Percentiles rank a stretch among this genome's conserved stretches.
Evolutionary conservation across 768 basidiomycete species (phyloP).

Genomic region (Boletus huronensis): DNA sequence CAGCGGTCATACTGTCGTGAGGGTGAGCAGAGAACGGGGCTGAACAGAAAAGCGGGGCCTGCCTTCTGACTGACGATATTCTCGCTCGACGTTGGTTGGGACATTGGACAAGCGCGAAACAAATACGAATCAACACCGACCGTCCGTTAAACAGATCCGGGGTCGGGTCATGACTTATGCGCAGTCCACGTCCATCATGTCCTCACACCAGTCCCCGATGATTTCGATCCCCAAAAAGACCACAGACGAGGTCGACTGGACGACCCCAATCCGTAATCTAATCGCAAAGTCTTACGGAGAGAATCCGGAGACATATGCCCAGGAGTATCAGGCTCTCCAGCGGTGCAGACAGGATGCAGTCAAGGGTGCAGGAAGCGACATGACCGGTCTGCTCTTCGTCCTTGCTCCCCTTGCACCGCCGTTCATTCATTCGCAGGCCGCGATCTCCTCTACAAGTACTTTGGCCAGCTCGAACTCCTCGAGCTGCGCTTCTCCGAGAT

Average conservation of each 20-base stretch:
- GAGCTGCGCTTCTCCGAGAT: constrained; percentile 97
- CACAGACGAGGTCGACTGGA: constrained; percentile 98
- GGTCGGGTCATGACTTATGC: neutral
- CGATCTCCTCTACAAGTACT: constrained; percentile 98
- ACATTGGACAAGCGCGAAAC: constrained; percentile 33
- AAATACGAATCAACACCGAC: constrained; percentile 22
- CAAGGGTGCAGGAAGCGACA: constrained; percentile 91
- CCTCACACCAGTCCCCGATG: constrained; percentile 82
- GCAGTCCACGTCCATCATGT: constrained; percentile 40
- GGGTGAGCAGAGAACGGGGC: neutral
- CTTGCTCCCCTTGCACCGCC: neutral
- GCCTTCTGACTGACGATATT: constrained; percentile 91
- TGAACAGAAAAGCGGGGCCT: neutral
- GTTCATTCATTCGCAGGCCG: constrained; percentile 48
- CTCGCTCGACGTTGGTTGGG: constrained; percentile 80
- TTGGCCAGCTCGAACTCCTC: constrained; percentile 95
- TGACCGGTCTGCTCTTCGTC: constrained; percentile 60
- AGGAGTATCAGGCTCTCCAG: constrained; percentile 82
- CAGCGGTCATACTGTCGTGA: constrained; percentile 74
- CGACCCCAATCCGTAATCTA: constrained; percentile 75
- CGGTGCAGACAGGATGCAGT: constrained; percentile 95
- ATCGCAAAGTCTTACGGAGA: constrained; percentile 94
- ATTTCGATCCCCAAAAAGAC: constrained; percentile 90
- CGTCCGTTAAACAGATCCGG: neutral
- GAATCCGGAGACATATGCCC: constrained; percentile 80